Percentiles rank a stretch among this genome's conserved stretches.
Conservation (phyloP, 1,284 basidiomycete species). For the Stygiomarasmius scandens region DNA sequence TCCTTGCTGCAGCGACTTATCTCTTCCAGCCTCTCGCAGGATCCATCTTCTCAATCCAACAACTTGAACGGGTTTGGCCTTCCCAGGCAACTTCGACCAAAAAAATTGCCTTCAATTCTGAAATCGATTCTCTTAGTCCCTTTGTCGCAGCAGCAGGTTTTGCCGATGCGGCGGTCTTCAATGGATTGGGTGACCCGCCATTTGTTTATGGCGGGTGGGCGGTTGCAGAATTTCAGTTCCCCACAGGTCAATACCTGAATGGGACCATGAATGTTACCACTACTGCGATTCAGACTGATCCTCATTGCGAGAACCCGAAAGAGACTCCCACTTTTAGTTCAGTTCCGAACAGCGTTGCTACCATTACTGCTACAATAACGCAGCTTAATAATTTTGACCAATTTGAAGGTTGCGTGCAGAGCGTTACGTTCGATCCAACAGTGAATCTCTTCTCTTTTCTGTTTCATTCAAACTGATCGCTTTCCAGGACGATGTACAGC, state of each 20-base stretch:
- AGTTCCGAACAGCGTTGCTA: constrained; percentile 28
- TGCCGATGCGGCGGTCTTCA: constrained; percentile 42
- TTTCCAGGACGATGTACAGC: constrained; percentile 37
- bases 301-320: constrained; percentile 48
- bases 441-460: constrained; percentile 22
- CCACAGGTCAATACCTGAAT: constrained; percentile 44
- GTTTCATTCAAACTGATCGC: neutral
- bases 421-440: constrained; percentile 38
- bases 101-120: constrained; percentile 42
- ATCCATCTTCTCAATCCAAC: constrained; percentile 54
- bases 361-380: constrained; percentile 36
- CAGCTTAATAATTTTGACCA: too few species aligned
- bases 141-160: constrained; percentile 64
- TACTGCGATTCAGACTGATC: constrained; percentile 50
- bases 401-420: constrained; percentile 41
- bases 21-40: constrained; percentile 60
- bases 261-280: constrained; percentile 56
- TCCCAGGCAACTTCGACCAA: constrained; percentile 41
- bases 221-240: constrained; percentile 41
- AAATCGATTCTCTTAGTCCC: constrained; percentile 45
- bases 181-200: constrained; percentile 18
- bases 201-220: constrained; percentile 13
- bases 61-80: constrained; percentile 30
- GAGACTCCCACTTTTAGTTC: constrained; percentile 28
- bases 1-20: constrained; percentile 44